Percentiles rank a stretch among this genome's conserved stretches.
These are phyloP conservation scores for Crepidotus variabilis DNA, from an alignment of 768 basidiomycete species.

Conservation along the genomic window DNA sequence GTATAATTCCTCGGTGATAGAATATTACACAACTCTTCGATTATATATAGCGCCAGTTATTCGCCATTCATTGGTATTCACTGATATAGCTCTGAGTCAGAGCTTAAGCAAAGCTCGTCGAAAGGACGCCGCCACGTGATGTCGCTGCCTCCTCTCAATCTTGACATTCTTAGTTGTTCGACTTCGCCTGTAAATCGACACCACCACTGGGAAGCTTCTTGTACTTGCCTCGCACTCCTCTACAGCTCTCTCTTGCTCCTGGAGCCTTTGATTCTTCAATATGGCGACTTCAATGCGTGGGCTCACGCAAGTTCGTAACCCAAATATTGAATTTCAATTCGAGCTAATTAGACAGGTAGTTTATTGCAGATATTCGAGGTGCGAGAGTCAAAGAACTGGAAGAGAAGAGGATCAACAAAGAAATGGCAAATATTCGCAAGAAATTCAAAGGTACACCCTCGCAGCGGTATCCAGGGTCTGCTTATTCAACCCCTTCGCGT, in stretches of 20 bases:
- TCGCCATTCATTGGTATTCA: no score
- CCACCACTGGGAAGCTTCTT: no score
- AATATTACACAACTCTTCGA: conserved; percentile 1
- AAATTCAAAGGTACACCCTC: conserved; percentile 83
- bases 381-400: conserved; percentile 95
- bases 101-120: no score
- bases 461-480: conserved; percentile 3
- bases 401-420: conserved; percentile 98
- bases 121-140: no score
- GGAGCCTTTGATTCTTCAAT: conserved; percentile 9
- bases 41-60: no score
- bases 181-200: no score
- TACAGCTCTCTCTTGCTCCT: no score
- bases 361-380: conserved; percentile 98
- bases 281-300: conserved; percentile 95
- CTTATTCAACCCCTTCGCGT: conserved; percentile 5
- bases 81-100: no score
- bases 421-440: conserved; percentile 99
- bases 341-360: conserved; percentile 43
- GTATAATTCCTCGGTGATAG: neutral
- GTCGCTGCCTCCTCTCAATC: no score
- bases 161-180: no score
- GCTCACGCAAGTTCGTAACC: conserved; percentile 74
- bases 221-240: no score
- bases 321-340: neutral